A percentile compares a stretch with the other conserved stretches of the same genome.
phyloP scores from a whole-genome alignment of 352 stramenopile species.

The Globisporangium rhizosaccharum region DNA sequence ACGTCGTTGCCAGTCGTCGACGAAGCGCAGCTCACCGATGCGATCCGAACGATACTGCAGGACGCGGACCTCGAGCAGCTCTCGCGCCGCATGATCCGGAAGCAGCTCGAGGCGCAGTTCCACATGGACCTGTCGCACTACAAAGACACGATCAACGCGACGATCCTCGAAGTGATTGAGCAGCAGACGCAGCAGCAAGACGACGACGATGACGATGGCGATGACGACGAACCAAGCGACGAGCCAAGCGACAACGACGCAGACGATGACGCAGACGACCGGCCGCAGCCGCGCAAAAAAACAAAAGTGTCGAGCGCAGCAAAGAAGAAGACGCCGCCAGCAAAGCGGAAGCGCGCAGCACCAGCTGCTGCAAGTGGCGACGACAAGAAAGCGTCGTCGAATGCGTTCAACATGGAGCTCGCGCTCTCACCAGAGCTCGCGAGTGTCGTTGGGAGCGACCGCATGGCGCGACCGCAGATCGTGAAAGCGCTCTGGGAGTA shows the following conservation, averaged over 20 bases:
- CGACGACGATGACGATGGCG: slow-evolving; percentile 42
- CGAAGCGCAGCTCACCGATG: slow-evolving; percentile 52
- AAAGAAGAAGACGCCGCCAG: slow-evolving; percentile 56
- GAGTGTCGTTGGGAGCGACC: slow-evolving; percentile 73
- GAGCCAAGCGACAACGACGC: slow-evolving; percentile 40
- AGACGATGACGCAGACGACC: slow-evolving; percentile 28
- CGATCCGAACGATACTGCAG: slow-evolving; percentile 74
- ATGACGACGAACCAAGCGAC: slow-evolving; percentile 15
- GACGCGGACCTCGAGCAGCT: slow-evolving; percentile 82
- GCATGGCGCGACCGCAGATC: slow-evolving; percentile 89
- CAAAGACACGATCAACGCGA: slow-evolving; percentile 82
- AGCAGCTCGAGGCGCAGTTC: slow-evolving; percentile 80
- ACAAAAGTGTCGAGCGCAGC: slow-evolving; percentile 15
- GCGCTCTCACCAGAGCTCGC: slow-evolving; percentile 75
- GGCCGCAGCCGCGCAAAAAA: slow-evolving; percentile 24
- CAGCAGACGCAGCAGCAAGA: slow-evolving; percentile 66
- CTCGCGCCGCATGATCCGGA: slow-evolving; percentile 82
- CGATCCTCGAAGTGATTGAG: slow-evolving; percentile 78
- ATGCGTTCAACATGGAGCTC: slow-evolving; percentile 77
- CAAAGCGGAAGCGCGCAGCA: slow-evolving; percentile 48
- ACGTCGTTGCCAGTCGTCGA: slow-evolving; percentile 37
- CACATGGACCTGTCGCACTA: slow-evolving; percentile 67
- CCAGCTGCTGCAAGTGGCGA: slow-evolving; percentile 17
- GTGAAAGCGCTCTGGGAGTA: slow-evolving; percentile 97
- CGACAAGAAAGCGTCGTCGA: slow-evolving; percentile 27